These are phyloP conservation scores for Ogataea nonfermentans DNA, from an alignment of 805 yeast genomes.

Conservation along the genomic window DNA sequence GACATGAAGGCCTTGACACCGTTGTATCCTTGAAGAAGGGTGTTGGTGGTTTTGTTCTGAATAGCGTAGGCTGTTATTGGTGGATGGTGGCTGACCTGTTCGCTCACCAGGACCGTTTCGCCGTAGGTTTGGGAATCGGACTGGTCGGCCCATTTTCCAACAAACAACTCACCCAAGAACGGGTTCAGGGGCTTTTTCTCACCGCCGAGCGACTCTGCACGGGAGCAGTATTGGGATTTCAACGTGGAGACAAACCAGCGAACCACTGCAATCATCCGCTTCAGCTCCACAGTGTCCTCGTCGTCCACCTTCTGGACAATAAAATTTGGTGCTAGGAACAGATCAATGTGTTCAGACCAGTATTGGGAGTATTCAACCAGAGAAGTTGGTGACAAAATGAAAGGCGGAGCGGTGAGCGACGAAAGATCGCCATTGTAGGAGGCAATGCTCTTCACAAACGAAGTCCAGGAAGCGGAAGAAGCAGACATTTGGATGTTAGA, in stretches of 20 bases:
- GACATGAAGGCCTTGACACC: slow-evolving; percentile 84
- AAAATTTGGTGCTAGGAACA: slow-evolving; percentile 69
- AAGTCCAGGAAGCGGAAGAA: slow-evolving; percentile 71
- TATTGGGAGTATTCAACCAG: slow-evolving; percentile 89
- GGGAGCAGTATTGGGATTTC: slow-evolving; percentile 89
- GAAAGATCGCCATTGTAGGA: slow-evolving; percentile 92
- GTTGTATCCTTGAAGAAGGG: slow-evolving; percentile 81
- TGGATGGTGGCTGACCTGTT: slow-evolving; percentile 97
- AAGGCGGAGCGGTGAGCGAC: slow-evolving; percentile 95
- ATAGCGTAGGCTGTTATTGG: slow-evolving; percentile 94
- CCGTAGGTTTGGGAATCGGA: slow-evolving; percentile 53
- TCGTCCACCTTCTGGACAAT: slow-evolving; percentile 39
- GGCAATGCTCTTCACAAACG: slow-evolving; percentile 86
- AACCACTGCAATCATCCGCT: slow-evolving; percentile 77
- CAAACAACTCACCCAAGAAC: slow-evolving; percentile 89
- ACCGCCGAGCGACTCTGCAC: slow-evolving; percentile 88
- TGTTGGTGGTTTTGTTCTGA: slow-evolving; percentile 66
- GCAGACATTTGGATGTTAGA: slow-evolving; percentile 10
- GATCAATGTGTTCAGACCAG: slow-evolving; percentile 92
- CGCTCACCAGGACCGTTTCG: slow-evolving; percentile 75
- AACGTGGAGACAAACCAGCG: slow-evolving; percentile 90
- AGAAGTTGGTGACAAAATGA: slow-evolving; percentile 87
- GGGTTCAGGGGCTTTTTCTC: slow-evolving; percentile 98
- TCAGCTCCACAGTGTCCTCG: slow-evolving; percentile 50
- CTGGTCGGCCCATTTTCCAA: slow-evolving; percentile 78